Evolutionary conservation across 768 basidiomycete genomes (phyloP), one percentile per base, ranked within the genome.

Genomic region (Trametes elegans): DNA sequence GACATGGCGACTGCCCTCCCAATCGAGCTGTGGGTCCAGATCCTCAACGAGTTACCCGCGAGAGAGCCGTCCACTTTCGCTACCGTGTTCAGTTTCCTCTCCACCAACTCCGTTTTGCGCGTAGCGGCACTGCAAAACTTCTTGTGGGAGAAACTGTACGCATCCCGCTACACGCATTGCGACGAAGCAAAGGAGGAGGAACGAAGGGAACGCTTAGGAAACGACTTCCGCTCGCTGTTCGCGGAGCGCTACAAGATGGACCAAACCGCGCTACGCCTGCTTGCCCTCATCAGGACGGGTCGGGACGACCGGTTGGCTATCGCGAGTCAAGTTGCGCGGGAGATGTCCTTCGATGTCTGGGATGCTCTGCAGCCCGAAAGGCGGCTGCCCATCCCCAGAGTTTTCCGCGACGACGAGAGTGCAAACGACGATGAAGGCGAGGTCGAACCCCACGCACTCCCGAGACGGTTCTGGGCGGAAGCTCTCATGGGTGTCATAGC

Each of bases 121-220:
- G 73, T 74, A 51, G 82, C 77, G 5, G 78, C 79, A 3, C 70
- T 67, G 13, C 21, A 73, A 2, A 50, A 75, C 0, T 49, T 62
- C 5, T 49, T 85, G 29, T 87, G 84, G 84, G 70, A 79, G 59
- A 62, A 73, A 0, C 80, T 82, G 49, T 86, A 84, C 64, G 70
- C 58, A 24, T 66, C 49, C 27, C 77, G 81, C 10, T 87, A 83
- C 64, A 69, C 66, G 4, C 70, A 79, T 59, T 70, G 66, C 59
- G 68, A 74, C 42, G 62, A 70, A 14, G 58, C 48, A 16, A 66
- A 62, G 0, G 81, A 85, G 61, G 57, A 56, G 23, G 62, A 60
- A 35, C 73, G 79, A 29, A 68, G 49, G 41, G 49, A 62, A 16
- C 51, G 50, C 4, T 53, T 64, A 8, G n/a, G 27, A 19, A 51